Base-by-base conservation (phyloP, 2,329 filamentous ascomycete genomes). In the Trichoderma koningiopsis region DNA sequence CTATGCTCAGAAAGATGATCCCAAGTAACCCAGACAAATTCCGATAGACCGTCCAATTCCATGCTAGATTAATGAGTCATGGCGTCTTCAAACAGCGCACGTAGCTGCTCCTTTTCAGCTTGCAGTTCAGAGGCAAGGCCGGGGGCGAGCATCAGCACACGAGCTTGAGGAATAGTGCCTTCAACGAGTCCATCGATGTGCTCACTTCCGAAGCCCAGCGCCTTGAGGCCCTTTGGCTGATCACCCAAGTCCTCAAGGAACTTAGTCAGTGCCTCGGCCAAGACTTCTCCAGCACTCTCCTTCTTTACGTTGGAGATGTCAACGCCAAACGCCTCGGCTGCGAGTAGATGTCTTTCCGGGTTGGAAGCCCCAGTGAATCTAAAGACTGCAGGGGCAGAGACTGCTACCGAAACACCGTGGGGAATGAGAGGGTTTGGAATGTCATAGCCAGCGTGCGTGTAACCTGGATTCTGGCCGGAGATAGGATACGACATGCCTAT, bases 401-500 rank as follows among this genome's bases (percentile, higher is more conserved):
- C 95, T 3, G 94, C 96, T 1, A 99, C 96, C 1, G 92, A 95
- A 29, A 99, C 96, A 65, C 96, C 96, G 79, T 99, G 96, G 0
- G 96, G 96, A 76, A 99, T 98, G 75, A 99, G 91, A 11, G 92
- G 89, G 35, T 86, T 79, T 31, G 88, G 81, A 8, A 97, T 89
- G 2, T 90, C 83, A 79, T 99, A 99, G n/a, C 96, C 96, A 0
- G 86, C 80, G 78, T 99, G 96, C 75, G 89, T 90, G 82, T 98
- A 98, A 5, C 91, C 80, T 22, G 92, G 93, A 78, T 99, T 99
- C 78, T 97, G 94, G 35, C 94, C 93, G 0, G 93, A 97, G 76
- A 99, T 97, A 22, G 96, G 96, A 77, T 99, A 99, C 29, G 92
- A 96, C 95, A 99, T 98, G 78, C 95, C 87, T 89, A 22, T 2